These are phyloP conservation scores for Rutstroemia sp. DNA, from an alignment of 2,329 filamentous ascomycete genomes.

Conservation along the genomic window DNA sequence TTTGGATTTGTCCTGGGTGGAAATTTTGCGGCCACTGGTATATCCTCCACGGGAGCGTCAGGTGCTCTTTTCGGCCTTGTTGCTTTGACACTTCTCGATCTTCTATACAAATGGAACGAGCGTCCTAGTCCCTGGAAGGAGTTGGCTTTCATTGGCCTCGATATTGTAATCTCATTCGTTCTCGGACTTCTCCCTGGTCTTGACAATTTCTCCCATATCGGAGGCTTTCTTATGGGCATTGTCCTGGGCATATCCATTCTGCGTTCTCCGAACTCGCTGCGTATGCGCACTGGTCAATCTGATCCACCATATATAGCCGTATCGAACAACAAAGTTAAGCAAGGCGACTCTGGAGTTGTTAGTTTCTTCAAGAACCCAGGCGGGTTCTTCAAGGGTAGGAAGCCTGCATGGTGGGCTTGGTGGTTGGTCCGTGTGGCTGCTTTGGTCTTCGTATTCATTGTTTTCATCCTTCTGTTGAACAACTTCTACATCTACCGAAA, in stretches of 20 bases:
- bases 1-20: constrained; percentile 94
- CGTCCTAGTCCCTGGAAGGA: constrained; percentile 72
- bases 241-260: constrained; percentile 80
- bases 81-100: constrained; percentile 77
- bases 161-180: constrained; percentile 84
- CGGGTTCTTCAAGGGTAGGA: constrained; percentile 86
- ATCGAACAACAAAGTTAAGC: constrained; percentile 33
- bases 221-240: constrained; percentile 88
- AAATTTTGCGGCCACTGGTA: constrained; percentile 78
- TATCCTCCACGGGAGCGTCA: constrained; percentile 82
- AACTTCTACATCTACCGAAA: constrained; percentile 82
- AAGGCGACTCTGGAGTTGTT: constrained; percentile 22
- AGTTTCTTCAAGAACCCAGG: constrained; percentile 54
- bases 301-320: constrained; percentile 65
- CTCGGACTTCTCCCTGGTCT: constrained; percentile 85
- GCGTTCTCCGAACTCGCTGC: constrained; percentile 76
- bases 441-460: constrained; percentile 71
- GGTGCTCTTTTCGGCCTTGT: constrained; percentile 88
- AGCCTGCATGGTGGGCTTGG: constrained; percentile 95
- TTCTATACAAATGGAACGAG: constrained; percentile 87
- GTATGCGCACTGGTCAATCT: constrained; percentile 64
- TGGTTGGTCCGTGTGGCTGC: constrained; percentile 79
- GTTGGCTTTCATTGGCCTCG: constrained; percentile 77
- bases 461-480: constrained; percentile 78
- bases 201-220: constrained; percentile 97